Evolutionary conservation across 768 basidiomycete genomes (phyloP), one percentile per base, ranked within the genome.

Genomic region (Cyclocybe cylindracea): DNA sequence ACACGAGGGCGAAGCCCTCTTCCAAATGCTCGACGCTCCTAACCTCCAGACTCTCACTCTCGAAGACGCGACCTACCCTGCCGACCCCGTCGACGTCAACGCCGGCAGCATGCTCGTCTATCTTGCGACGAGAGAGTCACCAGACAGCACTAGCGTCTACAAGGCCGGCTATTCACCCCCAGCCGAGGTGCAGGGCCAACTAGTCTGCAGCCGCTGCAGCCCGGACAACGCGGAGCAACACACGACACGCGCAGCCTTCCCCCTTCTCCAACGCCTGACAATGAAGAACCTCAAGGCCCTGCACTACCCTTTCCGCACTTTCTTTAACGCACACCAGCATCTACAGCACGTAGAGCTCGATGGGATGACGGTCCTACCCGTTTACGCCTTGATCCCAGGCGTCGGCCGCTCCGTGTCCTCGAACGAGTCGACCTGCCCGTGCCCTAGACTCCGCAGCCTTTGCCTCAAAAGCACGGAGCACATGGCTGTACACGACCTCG

Each of bases 31-130:
- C 32, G 61, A 74, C 47, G 76, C 78, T 13, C 74, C 76, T 2
- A 64, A 65, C 53, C 61, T 76, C 10, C 60, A 51, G 43, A 56
- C 54, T 5, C 64, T 86, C 24, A 59, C 61, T 1, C 60, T 86
- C 5, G 75, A 78, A 50, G 79, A 84, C 54, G 70, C 71, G 7
- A 73, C 67, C 4, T 71, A 79, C 54, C 71, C 75, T 13, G 71
- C 66, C 19, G 71, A 70, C 46, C 65, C 69, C 11, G 68, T 69
- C n/a, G 71, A 70, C 7, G 61, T 75, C 42, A 74, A 82, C 51
- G 74, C 70, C 1, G 64, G 67, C 19, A 64, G 62, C 44, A 60
- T 83, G 18, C 61, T 76, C 14, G 60, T 63, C 43, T 74, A 71
- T 61, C 56, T 71, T 36, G 73, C 66, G 2, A 70, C 72, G n/a